Evolutionary conservation across 1,284 basidiomycete species (phyloP), one percentile per base, ranked within the genome.

Genomic region (Psilocybe mexicana): DNA sequence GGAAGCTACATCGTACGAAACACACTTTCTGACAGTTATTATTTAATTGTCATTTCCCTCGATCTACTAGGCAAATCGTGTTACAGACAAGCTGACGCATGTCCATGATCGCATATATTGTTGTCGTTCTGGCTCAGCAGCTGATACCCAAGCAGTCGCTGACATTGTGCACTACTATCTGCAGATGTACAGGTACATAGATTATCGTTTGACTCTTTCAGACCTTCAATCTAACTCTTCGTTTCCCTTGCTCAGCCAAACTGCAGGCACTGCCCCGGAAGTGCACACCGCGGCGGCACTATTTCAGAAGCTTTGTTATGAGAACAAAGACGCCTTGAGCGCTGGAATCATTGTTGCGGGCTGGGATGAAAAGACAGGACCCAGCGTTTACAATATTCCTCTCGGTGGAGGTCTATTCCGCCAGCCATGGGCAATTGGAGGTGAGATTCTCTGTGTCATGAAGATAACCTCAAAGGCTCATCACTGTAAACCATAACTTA

Each of bases 331-430:
- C 72, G 75, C 73, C 2, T 76, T 99, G 40, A 87, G 83, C 43
- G 97, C 97, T 0, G 96, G 97, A 28, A 98, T 99, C 73, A 99
- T 99, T 68, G 95, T 98, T 24, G 97, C 92, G 12, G 97, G 97
- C 0, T 99, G 96, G 95, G 97, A 99, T 76, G 90, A 89, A 72
- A 87, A 94, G 66, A 79, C 79, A 47, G 96, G 96, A n/a, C 93
- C 96, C 0, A 92, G 90, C 61, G 96, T 99, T 43, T 99, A 94
- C 78, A 98, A 98, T 72, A 94, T 98, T 56, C 95, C 95, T 23
- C 81, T 98, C 18, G 95, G 95, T 44, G 95, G 95, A 57, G 95
- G 95, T 40, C 77, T 94, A 53, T 97, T 98, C 84, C 85, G 91
- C 64, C 94, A 96, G 70, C 94, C 95, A 8, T 98, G 95, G 95